These are phyloP conservation scores for Coemansia sp. DNA, from an alignment of 192 early-diverging fungal genomes.

Conservation along the genomic window DNA sequence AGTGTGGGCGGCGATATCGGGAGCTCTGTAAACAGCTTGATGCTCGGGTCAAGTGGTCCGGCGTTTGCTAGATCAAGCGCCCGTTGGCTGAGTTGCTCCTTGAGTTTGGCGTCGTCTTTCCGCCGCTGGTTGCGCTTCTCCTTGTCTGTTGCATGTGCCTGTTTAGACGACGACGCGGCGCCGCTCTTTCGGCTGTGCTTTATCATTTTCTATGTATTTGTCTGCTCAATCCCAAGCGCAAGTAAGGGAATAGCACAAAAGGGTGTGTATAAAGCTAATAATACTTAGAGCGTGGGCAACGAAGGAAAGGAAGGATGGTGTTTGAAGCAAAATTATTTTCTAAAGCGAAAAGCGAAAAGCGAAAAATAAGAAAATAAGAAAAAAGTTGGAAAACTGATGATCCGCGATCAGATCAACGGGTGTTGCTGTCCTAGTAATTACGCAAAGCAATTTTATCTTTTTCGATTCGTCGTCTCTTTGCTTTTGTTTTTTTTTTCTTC, in stretches of 20 bases:
- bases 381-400: too few relatives aligned
- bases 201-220: neutral
- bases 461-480: neutral
- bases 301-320: neutral
- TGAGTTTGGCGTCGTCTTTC: constrained; percentile 22
- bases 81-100: constrained; percentile 48
- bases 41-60: constrained; percentile 16
- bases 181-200: constrained; percentile 9
- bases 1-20: constrained; percentile 55
- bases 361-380: too few relatives aligned
- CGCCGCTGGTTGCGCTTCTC: constrained; percentile 44
- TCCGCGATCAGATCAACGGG: too few relatives aligned
- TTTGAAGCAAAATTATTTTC: too few relatives aligned
- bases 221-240: neutral
- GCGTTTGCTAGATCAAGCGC: constrained; percentile 29
- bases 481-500: too few relatives aligned
- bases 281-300: neutral
- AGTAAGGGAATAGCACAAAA: neutral
- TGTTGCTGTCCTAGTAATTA: too few relatives aligned
- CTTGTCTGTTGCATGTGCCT: constrained; percentile 12
- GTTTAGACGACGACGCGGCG: constrained; percentile 1
- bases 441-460: too few relatives aligned
- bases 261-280: neutral
- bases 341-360: neutral
- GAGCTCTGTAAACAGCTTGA: constrained; percentile 39